Percentiles rank a stretch among this genome's conserved stretches.
Evolutionary conservation across 352 stramenopile genomes (phyloP).

Genomic region (Pythium aphanidermatum): DNA sequence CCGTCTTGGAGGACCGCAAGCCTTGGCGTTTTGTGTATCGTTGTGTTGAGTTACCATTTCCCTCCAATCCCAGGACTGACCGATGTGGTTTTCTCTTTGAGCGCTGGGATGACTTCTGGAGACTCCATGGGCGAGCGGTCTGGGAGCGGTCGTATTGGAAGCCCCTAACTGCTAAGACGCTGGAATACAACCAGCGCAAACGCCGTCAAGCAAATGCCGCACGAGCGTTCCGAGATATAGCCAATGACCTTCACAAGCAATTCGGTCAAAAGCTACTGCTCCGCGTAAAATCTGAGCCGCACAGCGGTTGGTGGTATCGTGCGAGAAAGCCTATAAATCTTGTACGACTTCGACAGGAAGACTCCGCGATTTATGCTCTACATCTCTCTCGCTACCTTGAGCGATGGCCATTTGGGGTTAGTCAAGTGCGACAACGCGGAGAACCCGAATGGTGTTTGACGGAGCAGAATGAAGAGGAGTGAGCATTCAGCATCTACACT

Average conservation of each 20-base stretch:
- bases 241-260: slow-evolving; percentile 20
- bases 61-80: slow-evolving; percentile 18
- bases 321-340: slow-evolving; percentile 7
- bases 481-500: too few species aligned
- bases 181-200: slow-evolving; percentile 25
- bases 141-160: slow-evolving; percentile 47
- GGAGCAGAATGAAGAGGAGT: background rate
- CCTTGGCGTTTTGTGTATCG: slow-evolving; percentile 41
- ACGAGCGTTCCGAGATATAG: slow-evolving; percentile 26
- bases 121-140: slow-evolving; percentile 28
- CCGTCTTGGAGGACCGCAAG: slow-evolving; percentile 22
- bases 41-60: slow-evolving; percentile 34
- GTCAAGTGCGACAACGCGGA: slow-evolving; percentile 2
- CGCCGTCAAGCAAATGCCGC: slow-evolving; percentile 25
- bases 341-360: background rate
- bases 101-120: slow-evolving; percentile 49
- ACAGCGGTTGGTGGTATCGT: slow-evolving; percentile 20
- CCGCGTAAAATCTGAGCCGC: background rate
- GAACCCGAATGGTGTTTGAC: slow-evolving; percentile 13
- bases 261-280: slow-evolving; percentile 7
- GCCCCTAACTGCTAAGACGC: slow-evolving; percentile 19
- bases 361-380: slow-evolving; percentile 4
- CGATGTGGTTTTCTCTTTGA: slow-evolving; percentile 37
- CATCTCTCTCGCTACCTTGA: slow-evolving; percentile 15
- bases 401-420: slow-evolving; percentile 13